Conservation (phyloP, 768 basidiomycete species). For the Kwoniella heveanensis region DNA sequence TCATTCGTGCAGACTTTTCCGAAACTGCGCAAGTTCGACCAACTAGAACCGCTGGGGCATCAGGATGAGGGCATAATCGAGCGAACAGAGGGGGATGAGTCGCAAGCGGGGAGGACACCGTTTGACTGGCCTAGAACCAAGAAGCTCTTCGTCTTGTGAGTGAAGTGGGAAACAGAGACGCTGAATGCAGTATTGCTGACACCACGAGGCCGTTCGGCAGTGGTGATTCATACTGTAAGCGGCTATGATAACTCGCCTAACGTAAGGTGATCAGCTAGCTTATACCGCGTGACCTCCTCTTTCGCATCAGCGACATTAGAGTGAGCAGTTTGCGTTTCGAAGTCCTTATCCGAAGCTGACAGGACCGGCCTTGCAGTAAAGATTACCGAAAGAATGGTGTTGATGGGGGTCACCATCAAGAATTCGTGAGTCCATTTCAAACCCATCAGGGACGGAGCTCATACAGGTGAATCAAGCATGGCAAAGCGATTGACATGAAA, state of each 20-base stretch:
- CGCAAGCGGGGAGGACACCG: too few relatives aligned
- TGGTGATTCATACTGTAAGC: slow-evolving; percentile 27
- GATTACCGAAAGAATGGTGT: slow-evolving; percentile 26
- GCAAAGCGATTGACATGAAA: slow-evolving; percentile 29
- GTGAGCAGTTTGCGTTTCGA: slow-evolving; percentile 1
- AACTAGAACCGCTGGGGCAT: slow-evolving; percentile 2
- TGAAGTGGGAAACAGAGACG: background rate
- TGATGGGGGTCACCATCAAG: slow-evolving; percentile 21
- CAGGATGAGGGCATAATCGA: background rate
- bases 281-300: too few relatives aligned
- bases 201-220: slow-evolving; percentile 10
- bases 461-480: too few relatives aligned
- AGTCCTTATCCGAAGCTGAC: background rate
- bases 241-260: too few relatives aligned
- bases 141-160: slow-evolving; percentile 30
- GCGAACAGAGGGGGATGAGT: too few relatives aligned
- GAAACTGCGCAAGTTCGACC: slow-evolving; percentile 2
- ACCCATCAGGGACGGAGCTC: too few relatives aligned
- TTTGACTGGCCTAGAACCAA: slow-evolving; percentile 26
- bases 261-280: too few relatives aligned
- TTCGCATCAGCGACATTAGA: slow-evolving; percentile 18
- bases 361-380: slow-evolving; percentile 3
- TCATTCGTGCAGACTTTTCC: slow-evolving; percentile 12
- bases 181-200: background rate
- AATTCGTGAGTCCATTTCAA: slow-evolving; percentile 18